Evolutionary conservation across 2,329 filamentous ascomycete species (phyloP), one percentile per base, ranked within the genome.

Genomic region (Cladosporium sp.): DNA sequence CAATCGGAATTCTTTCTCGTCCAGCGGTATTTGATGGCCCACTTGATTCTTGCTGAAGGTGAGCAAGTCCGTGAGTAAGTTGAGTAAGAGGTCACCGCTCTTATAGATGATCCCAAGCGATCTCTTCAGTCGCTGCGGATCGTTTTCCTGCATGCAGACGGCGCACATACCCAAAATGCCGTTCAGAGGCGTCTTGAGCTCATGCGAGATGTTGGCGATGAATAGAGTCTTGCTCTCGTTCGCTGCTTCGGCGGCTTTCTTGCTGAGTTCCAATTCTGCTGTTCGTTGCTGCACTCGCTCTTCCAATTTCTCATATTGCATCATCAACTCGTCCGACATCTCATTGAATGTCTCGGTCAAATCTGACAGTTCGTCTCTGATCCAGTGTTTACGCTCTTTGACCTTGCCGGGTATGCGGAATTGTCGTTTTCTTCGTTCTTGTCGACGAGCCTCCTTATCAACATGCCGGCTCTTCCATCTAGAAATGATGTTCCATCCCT

Each of bases 161-260:
- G 89, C 87, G 59, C 86, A 91, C 86, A 96, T 93, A 53, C 93
- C 93, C 61, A 99, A 77, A 43, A 97, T 96, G 11, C 92, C 93
- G 64, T 97, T 97, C 51, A 97, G 77, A 0, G 93, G 93, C 1
- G 93, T 99, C 65, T 96, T 95, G 30, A 99, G 77, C 68, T 97
- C 83, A 58, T 86, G 83, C 1, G 80, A 84, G 44, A 97, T 96
- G 61, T 97, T 97, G 15, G 93, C 93, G 56, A 99, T 95, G 72
- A 97, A 97, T 7, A 97, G 76, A 0, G 93, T 97, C 72, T 99
- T 99, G 76, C 89, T 95, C 70, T 96, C 88, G 61, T 96, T 96
- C 3, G 91, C 91, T n/a, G 88, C 87, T 68, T 96, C 91, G 1
- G 91, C 91, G 1, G 89, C 89, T 70, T 89, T 89, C 67, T 96